phyloP scores from a whole-genome alignment of 306 rosid species.

The Pyrus pyrifolia region DNA sequence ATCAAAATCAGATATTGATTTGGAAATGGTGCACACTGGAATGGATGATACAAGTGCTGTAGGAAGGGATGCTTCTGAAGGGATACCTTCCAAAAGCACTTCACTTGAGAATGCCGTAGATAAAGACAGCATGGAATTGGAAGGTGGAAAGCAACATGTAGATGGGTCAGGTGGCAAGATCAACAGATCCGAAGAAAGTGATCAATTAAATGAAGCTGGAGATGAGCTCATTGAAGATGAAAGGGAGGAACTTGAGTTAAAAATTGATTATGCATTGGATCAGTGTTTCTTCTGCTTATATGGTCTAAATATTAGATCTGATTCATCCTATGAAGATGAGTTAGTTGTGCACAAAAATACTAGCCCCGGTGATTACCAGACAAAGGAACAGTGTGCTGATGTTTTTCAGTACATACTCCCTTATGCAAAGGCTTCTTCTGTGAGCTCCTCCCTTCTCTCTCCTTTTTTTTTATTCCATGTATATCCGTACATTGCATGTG shows the following conservation, averaged over 20 bases:
- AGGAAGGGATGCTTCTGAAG: conserved; percentile 41
- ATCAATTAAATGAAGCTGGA: conserved; percentile 45
- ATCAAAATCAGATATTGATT: conserved; percentile 38
- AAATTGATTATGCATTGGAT: conserved; percentile 78
- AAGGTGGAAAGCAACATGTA: conserved; percentile 34
- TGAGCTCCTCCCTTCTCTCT: conserved; percentile 40
- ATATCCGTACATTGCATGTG: background rate
- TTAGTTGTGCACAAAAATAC: conserved; percentile 80
- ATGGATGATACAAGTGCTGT: conserved; percentile 33
- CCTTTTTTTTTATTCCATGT: background rate
- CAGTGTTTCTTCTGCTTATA: conserved; percentile 94
- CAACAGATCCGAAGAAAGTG: conserved; percentile 32
- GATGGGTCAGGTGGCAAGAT: conserved; percentile 36
- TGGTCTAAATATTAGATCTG: conserved; percentile 85
- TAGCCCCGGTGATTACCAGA: conserved; percentile 91
- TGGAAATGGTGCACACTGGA: conserved; percentile 34
- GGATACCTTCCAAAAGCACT: conserved; percentile 30
- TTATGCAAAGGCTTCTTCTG: conserved; percentile 93
- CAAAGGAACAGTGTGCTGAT: conserved; percentile 94
- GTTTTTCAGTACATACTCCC: conserved; percentile 94
- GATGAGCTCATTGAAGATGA: conserved; percentile 71
- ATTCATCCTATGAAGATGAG: conserved; percentile 92
- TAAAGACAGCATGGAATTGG: conserved; percentile 42
- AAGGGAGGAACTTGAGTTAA: conserved; percentile 85
- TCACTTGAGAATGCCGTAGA: conserved; percentile 33